Evolutionary conservation across 2,329 filamentous ascomycete genomes (phyloP).

Genomic region (Phialophora tarda): DNA sequence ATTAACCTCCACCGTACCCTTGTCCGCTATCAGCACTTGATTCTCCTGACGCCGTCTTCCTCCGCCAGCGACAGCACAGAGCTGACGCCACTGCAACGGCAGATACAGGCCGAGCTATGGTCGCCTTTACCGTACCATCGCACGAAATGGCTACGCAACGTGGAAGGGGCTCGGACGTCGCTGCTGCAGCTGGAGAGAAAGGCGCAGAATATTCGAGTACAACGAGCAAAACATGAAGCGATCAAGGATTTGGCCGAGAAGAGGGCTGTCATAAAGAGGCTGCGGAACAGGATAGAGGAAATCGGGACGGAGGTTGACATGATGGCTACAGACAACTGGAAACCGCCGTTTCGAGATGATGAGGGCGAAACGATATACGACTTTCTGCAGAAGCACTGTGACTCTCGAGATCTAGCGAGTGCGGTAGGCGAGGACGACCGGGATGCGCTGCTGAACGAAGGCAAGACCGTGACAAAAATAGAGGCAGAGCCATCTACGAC

Average conservation of each 20-base stretch:
- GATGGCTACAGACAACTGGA: constrained; percentile 20
- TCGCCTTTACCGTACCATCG: constrained; percentile 51
- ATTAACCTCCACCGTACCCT: constrained; percentile 52
- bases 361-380: constrained; percentile 36
- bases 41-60: constrained; percentile 42
- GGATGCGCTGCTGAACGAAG: constrained; percentile 25
- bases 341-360: constrained; percentile 26
- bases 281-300: constrained; percentile 36
- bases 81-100: constrained; percentile 39
- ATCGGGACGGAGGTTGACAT: constrained; percentile 37
- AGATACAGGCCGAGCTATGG: constrained; percentile 41
- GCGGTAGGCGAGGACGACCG: neutral
- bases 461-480: constrained; percentile 21
- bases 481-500: neutral
- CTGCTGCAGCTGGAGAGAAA: constrained; percentile 50
- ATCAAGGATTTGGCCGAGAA: constrained; percentile 50
- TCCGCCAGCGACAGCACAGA: constrained; percentile 41
- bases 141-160: constrained; percentile 49
- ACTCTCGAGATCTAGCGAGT: neutral
- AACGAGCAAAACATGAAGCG: constrained; percentile 47
- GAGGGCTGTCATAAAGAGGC: constrained; percentile 39
- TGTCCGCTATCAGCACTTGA: constrained; percentile 51
- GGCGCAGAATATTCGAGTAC: constrained; percentile 49
- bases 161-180: constrained; percentile 52
- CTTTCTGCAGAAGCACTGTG: constrained; percentile 28